Percentiles rank a stretch among this genome's conserved stretches.
Evolutionary conservation across 2,329 filamentous ascomycete species (phyloP).

Genomic region (Sporothrix pseudoabietina): DNA sequence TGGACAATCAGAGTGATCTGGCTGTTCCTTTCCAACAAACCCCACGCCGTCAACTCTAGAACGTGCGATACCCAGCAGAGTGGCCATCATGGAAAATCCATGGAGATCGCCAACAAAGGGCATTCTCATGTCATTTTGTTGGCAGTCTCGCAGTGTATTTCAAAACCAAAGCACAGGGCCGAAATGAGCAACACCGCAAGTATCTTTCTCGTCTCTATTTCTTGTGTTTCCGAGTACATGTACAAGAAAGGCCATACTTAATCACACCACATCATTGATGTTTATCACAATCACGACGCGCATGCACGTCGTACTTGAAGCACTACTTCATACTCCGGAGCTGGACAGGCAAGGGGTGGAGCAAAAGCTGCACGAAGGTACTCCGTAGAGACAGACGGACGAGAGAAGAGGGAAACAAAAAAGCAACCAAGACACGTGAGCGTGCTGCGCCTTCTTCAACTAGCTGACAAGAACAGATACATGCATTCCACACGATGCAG

Average conservation of each 20-base stretch:
- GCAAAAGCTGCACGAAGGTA: neutral
- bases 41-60: neutral
- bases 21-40: neutral
- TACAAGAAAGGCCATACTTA: neutral
- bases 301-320: neutral
- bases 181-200: neutral
- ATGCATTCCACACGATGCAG: no score
- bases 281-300: neutral
- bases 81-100: conserved; percentile 1
- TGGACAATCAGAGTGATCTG: neutral
- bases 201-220: neutral
- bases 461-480: neutral
- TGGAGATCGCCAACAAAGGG: neutral
- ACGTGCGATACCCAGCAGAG: neutral
- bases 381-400: neutral
- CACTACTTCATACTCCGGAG: neutral
- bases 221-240: no score
- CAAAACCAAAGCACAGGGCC: neutral
- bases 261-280: neutral
- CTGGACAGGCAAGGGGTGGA: neutral
- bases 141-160: neutral
- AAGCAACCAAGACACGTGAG: neutral
- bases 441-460: conserved; percentile 16
- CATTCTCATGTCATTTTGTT: neutral
- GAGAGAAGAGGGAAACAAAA: neutral